Conservation (phyloP, 2,329 filamentous ascomycete species). For the Aureobasidium sp. region DNA sequence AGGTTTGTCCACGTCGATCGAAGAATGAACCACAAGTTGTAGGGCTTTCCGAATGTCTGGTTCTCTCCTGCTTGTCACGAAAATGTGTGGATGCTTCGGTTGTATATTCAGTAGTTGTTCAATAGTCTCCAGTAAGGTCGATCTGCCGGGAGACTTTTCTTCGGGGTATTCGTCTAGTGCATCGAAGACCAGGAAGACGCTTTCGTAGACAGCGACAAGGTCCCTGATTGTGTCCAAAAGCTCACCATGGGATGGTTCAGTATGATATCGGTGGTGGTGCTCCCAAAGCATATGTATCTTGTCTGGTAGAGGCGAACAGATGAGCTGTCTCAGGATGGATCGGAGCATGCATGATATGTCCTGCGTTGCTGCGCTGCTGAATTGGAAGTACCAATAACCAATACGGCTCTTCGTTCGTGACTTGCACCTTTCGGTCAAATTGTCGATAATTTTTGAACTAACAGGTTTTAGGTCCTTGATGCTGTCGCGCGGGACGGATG, state of each 20-base stretch:
- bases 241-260: background rate
- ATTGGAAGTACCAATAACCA: background rate
- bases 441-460: background rate
- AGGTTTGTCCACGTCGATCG: background rate
- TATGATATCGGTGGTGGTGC: background rate
- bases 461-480: background rate
- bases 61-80: background rate
- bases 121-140: background rate
- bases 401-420: background rate
- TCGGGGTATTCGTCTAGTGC: background rate
- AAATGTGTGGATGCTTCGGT: background rate
- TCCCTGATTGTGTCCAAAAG: background rate
- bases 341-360: background rate
- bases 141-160: background rate
- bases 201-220: background rate
- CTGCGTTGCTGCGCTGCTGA: background rate
- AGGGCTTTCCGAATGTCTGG: background rate
- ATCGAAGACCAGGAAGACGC: background rate
- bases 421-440: background rate
- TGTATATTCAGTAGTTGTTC: background rate
- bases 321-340: background rate
- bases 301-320: background rate
- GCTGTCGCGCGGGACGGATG: background rate
- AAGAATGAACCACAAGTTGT: background rate
- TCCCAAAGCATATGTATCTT: background rate